phyloP scores from a whole-genome alignment of 2,329 filamentous ascomycete species.

The Amesomyces nigricolor region DNA sequence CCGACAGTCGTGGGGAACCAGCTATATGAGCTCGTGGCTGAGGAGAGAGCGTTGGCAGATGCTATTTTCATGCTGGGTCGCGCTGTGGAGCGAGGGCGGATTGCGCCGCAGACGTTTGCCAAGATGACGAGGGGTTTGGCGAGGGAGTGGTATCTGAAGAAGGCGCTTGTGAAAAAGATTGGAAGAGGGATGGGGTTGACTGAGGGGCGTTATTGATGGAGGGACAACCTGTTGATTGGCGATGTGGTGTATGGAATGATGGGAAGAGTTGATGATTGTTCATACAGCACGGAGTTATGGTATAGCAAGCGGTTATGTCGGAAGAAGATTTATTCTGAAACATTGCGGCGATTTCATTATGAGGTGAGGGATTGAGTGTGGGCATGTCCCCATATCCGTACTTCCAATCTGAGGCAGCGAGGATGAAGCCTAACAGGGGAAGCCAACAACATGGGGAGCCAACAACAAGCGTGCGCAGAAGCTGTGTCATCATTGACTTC shows the following conservation, averaged over 20 bases:
- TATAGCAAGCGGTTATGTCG: too few relatives aligned
- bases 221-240: background rate
- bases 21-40: slow-evolving; percentile 80
- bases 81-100: slow-evolving; percentile 66
- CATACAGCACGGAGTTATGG: too few relatives aligned
- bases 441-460: too few relatives aligned
- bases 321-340: too few relatives aligned
- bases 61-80: slow-evolving; percentile 76
- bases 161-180: slow-evolving; percentile 74
- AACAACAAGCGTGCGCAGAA: too few relatives aligned
- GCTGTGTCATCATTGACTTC: too few relatives aligned
- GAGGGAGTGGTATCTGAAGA: slow-evolving; percentile 77
- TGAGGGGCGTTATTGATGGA: background rate
- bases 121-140: slow-evolving; percentile 70
- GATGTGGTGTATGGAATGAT: too few relatives aligned
- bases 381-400: too few relatives aligned
- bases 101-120: slow-evolving; percentile 68
- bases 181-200: slow-evolving; percentile 66
- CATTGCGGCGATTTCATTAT: too few relatives aligned
- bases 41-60: slow-evolving; percentile 81
- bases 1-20: slow-evolving; percentile 91
- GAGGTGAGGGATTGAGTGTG: too few relatives aligned
- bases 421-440: too few relatives aligned
- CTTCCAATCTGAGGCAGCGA: too few relatives aligned
- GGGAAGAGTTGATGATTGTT: background rate